These are phyloP conservation scores for Naematelia encephala DNA, from an alignment of 768 basidiomycete species.

Conservation along the genomic window DNA sequence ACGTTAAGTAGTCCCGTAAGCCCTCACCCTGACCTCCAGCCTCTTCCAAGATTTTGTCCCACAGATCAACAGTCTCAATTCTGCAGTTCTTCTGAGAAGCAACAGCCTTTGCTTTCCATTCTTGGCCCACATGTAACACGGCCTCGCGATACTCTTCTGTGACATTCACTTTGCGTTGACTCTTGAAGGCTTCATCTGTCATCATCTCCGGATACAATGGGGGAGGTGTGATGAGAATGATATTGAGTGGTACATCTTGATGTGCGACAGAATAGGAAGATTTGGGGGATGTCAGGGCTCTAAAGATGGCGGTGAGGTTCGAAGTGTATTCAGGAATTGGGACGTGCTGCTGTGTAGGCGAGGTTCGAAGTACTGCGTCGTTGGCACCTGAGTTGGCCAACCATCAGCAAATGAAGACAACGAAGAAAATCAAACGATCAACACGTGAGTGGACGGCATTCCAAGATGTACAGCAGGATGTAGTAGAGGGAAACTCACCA, in stretches of 20 bases:
- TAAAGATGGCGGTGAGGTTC: slow-evolving; percentile 20
- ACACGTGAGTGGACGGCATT: not conserved
- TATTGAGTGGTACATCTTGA: slow-evolving; percentile 8
- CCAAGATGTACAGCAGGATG: no score
- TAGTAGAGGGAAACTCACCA: slow-evolving; percentile 15
- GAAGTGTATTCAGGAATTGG: slow-evolving; percentile 15
- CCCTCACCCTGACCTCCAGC: slow-evolving; percentile 28
- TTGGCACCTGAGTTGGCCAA: slow-evolving; percentile 33
- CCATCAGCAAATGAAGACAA: not conserved
- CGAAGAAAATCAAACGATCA: not conserved
- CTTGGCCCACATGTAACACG: slow-evolving; percentile 7
- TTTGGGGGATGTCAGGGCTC: slow-evolving; percentile 24
- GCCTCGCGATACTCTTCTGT: slow-evolving; percentile 16
- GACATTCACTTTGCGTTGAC: not conserved
- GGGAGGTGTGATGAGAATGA: slow-evolving; percentile 24
- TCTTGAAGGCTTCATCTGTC: not conserved
- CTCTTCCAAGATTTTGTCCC: slow-evolving; percentile 15
- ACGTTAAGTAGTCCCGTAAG: slow-evolving; percentile 13
- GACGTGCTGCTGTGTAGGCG: slow-evolving; percentile 14
- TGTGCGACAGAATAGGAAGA: slow-evolving; percentile 15
- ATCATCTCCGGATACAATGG: slow-evolving; percentile 8
- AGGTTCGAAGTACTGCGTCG: slow-evolving; percentile 15
- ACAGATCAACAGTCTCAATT: slow-evolving; percentile 26
- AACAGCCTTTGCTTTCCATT: slow-evolving; percentile 13
- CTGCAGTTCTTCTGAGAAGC: slow-evolving; percentile 12